Evolutionary conservation across 768 basidiomycete species (phyloP).

Genomic region (Panaeolus papilionaceus): DNA sequence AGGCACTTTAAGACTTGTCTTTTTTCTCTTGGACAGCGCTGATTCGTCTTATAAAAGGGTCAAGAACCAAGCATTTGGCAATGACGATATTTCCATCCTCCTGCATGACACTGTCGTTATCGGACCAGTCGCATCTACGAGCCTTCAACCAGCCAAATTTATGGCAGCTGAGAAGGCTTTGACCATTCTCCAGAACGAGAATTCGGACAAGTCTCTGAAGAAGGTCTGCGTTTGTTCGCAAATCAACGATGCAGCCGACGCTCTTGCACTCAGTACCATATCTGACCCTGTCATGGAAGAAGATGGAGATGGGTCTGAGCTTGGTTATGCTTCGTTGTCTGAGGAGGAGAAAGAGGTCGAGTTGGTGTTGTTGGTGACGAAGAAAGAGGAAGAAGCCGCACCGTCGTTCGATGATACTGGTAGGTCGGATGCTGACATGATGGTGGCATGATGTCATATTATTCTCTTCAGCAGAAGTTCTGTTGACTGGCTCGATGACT

Average conservation of each 20-base stretch:
- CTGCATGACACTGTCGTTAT: slow-evolving; percentile 63
- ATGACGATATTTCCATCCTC: slow-evolving; percentile 58
- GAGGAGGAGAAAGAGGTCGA: background rate
- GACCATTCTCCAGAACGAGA: slow-evolving; percentile 52
- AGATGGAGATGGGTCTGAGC: background rate
- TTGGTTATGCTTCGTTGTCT: background rate
- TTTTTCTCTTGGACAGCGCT: background rate
- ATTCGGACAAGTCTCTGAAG: slow-evolving; percentile 50
- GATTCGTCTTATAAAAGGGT: slow-evolving; percentile 25
- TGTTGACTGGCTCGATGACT: slow-evolving; percentile 34
- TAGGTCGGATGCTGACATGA: slow-evolving; percentile 21
- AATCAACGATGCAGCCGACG: slow-evolving; percentile 50
- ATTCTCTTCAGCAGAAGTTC: slow-evolving; percentile 15
- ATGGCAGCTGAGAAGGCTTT: slow-evolving; percentile 70
- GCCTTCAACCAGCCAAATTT: slow-evolving; percentile 67
- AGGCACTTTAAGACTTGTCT: slow-evolving; percentile 17
- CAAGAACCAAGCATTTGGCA: slow-evolving; percentile 26
- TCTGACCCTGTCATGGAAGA: slow-evolving; percentile 30
- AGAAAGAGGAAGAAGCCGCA: background rate
- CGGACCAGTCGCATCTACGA: slow-evolving; percentile 67
- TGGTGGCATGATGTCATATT: slow-evolving; percentile 14
- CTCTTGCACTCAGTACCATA: slow-evolving; percentile 45
- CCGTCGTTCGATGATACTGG: background rate
- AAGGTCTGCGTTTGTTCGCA: slow-evolving; percentile 45
- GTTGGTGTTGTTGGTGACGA: background rate